Conservation (phyloP, 164 flowering plant genomes). For the Aristolochia californica region DNA sequence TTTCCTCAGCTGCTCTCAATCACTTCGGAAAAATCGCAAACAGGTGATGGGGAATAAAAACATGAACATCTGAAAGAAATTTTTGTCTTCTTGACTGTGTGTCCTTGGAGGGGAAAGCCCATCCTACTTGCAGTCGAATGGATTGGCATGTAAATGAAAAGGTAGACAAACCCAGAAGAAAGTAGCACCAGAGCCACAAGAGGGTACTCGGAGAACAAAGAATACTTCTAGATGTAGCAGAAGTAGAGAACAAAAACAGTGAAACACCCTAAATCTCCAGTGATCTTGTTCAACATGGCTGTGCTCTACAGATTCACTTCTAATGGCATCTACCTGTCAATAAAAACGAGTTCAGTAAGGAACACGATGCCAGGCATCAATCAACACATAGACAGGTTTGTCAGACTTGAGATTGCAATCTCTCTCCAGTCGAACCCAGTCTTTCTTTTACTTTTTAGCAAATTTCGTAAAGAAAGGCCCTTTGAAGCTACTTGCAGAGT, state of each 20-base stretch:
- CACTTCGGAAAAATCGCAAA: no score
- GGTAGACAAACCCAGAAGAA: background rate
- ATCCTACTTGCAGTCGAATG: background rate
- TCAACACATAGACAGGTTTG: background rate
- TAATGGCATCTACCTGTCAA: background rate
- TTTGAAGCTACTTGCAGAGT: no score
- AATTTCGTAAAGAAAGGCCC: no score
- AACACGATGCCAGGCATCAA: constrained; percentile 1
- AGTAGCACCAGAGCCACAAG: background rate
- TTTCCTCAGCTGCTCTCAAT: no score
- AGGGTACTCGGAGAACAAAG: background rate
- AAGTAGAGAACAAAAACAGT: background rate
- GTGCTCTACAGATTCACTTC: constrained; percentile 2
- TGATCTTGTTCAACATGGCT: background rate
- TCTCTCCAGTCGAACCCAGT: background rate
- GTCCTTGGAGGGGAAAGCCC: background rate
- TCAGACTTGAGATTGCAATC: background rate
- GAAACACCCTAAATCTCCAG: constrained; percentile 4
- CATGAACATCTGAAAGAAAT: background rate
- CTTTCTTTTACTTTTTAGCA: no score
- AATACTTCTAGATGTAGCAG: background rate
- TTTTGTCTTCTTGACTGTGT: background rate
- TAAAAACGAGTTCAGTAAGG: background rate
- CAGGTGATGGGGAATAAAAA: no score
- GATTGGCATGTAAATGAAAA: constrained; percentile 1